Percentiles rank a stretch among this genome's conserved stretches.
Conservation (phyloP, 495 filamentous ascomycete genomes). For the Haplographium delicatum region DNA sequence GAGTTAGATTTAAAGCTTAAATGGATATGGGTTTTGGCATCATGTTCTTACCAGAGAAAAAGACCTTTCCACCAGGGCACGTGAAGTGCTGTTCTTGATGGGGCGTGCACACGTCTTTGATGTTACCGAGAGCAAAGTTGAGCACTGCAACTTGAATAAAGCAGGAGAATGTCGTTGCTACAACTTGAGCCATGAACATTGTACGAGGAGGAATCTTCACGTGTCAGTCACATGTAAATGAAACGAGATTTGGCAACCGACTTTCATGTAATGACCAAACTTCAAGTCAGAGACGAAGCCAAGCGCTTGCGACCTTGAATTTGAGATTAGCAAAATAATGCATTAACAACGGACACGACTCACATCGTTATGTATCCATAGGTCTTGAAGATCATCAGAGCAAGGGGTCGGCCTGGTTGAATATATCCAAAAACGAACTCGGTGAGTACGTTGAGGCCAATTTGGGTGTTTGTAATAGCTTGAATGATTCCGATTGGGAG, state of each 20-base stretch:
- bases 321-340: neutral
- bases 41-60: constrained; percentile 50
- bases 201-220: constrained; percentile 51
- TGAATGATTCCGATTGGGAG: constrained; percentile 56
- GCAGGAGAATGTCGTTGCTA: constrained; percentile 60
- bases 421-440: constrained; percentile 71
- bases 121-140: constrained; percentile 58
- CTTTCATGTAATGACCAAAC: constrained; percentile 66
- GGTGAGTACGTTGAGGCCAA: constrained; percentile 63
- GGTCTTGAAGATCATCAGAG: constrained; percentile 72
- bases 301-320: constrained; percentile 42
- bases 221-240: neutral
- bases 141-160: constrained; percentile 62
- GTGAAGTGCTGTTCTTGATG: constrained; percentile 59
- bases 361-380: constrained; percentile 67
- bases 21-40: neutral
- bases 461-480: constrained; percentile 63
- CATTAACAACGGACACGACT: no score
- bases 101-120: constrained; percentile 55
- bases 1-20: neutral
- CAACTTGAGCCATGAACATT: constrained; percentile 62
- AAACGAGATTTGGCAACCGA: constrained; percentile 28
- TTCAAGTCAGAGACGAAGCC: constrained; percentile 50
- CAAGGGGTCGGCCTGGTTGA: constrained; percentile 59
- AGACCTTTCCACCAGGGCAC: constrained; percentile 62